These are phyloP conservation scores for Trichoderma reesei DNA, from an alignment of 495 filamentous ascomycete genomes.

Conservation along the genomic window DNA sequence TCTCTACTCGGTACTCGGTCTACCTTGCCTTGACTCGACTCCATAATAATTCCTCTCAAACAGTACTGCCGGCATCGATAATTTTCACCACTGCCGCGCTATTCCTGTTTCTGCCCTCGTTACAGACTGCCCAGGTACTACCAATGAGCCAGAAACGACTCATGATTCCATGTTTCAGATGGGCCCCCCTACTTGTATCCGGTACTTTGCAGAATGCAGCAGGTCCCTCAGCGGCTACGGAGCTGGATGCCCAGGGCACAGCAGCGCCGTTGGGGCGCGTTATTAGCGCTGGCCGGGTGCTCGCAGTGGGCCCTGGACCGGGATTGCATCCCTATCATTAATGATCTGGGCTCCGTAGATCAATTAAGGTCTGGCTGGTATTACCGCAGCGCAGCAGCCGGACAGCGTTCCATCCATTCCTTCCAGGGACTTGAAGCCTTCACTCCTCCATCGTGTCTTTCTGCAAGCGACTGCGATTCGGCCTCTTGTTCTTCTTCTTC, in stretches of 20 bases:
- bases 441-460: conserved; percentile 1
- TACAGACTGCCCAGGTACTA: too few relatives aligned
- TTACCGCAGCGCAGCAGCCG: too few relatives aligned
- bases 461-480: background rate
- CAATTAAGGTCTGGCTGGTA: too few relatives aligned
- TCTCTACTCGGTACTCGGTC: too few relatives aligned
- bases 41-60: too few relatives aligned
- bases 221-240: background rate
- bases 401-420: background rate
- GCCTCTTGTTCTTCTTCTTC: background rate
- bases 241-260: background rate
- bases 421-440: background rate
- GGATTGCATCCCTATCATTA: conserved; percentile 6
- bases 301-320: background rate
- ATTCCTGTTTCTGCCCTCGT: too few relatives aligned
- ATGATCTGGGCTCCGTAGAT: background rate
- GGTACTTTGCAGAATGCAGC: background rate
- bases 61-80: too few relatives aligned
- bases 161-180: background rate
- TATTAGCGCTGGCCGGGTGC: background rate
- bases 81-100: too few relatives aligned
- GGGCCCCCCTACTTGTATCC: background rate
- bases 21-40: too few relatives aligned
- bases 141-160: too few relatives aligned
- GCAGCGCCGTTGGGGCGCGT: background rate